phyloP scores from a whole-genome alignment of 2,329 filamentous ascomycete species.

The Curvularia lunata region DNA sequence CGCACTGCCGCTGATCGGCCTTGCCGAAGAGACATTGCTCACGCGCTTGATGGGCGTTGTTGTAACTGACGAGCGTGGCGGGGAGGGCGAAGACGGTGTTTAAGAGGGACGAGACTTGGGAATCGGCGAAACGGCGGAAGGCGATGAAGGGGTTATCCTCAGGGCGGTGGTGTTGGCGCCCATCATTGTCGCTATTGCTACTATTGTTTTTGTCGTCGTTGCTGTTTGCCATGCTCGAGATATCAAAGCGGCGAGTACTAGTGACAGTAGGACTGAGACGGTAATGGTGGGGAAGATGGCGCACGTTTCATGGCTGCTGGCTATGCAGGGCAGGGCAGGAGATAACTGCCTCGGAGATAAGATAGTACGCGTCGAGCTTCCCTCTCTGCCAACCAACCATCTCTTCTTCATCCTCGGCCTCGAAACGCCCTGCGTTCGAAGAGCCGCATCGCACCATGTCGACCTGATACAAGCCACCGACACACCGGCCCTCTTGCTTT shows the following conservation, averaged over 20 bases:
- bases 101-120: slow-evolving; percentile 62
- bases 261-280: not conserved
- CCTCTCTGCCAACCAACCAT: slow-evolving; percentile 13
- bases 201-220: slow-evolving; percentile 20
- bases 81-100: slow-evolving; percentile 57
- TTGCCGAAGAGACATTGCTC: slow-evolving; percentile 44
- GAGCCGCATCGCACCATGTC: not conserved
- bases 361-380: slow-evolving; percentile 8
- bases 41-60: slow-evolving; percentile 38
- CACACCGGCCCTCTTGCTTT: not conserved
- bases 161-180: slow-evolving; percentile 22
- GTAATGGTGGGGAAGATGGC: slow-evolving; percentile 13
- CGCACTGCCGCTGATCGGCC: slow-evolving; percentile 37
- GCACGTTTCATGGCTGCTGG: slow-evolving; percentile 14
- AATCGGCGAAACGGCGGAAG: slow-evolving; percentile 67
- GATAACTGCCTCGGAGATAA: slow-evolving; percentile 19
- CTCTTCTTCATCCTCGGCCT: slow-evolving; percentile 1
- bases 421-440: slow-evolving; percentile 8
- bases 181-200: slow-evolving; percentile 27
- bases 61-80: slow-evolving; percentile 40
- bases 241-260: slow-evolving; percentile 13
- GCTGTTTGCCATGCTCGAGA: slow-evolving; percentile 30
- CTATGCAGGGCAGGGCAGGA: slow-evolving; percentile 16
- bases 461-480: not conserved
- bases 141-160: slow-evolving; percentile 63